These are phyloP conservation scores for Thielaviopsis musarum DNA, from an alignment of 2,329 filamentous ascomycete species.

Conservation along the genomic window DNA sequence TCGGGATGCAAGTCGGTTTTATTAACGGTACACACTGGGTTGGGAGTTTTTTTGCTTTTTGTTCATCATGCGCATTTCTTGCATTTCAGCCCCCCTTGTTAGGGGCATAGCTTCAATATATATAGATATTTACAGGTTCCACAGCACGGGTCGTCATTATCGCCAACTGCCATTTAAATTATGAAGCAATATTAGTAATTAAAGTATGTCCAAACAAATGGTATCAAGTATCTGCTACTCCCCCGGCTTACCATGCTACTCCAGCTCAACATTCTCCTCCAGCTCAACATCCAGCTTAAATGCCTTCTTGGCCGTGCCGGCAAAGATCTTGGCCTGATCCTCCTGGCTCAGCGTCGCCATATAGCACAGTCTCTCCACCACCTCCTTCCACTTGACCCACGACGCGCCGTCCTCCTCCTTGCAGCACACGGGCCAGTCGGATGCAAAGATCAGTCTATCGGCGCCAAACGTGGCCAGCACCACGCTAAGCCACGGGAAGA, in stretches of 20 bases:
- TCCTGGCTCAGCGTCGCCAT: constrained; percentile 43
- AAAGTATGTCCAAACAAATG: background rate
- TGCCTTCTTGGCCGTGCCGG: constrained; percentile 51
- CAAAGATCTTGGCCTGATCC: constrained; percentile 53
- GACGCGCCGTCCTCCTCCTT: constrained; percentile 31
- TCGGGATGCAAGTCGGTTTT: background rate
- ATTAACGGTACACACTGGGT: background rate
- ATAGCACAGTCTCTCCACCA: constrained; percentile 52
- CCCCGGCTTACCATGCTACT: too few relatives aligned
- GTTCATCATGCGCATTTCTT: background rate
- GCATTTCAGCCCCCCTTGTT: too few relatives aligned
- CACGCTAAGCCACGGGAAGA: constrained; percentile 55
- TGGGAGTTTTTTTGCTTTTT: background rate
- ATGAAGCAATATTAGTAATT: background rate
- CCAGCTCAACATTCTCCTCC: background rate
- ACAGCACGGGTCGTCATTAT: too few relatives aligned
- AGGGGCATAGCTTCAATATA: too few relatives aligned
- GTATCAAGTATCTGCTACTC: background rate
- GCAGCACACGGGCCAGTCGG: constrained; percentile 88
- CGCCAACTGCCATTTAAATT: too few relatives aligned
- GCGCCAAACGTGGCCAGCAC: constrained; percentile 58
- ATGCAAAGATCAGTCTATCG: constrained; percentile 68
- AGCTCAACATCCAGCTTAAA: constrained; percentile 28
- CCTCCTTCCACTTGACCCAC: constrained; percentile 59
- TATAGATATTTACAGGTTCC: too few relatives aligned